These are phyloP conservation scores for Lachancea cidri DNA, from an alignment of 805 yeast species.

Conservation along the genomic window DNA sequence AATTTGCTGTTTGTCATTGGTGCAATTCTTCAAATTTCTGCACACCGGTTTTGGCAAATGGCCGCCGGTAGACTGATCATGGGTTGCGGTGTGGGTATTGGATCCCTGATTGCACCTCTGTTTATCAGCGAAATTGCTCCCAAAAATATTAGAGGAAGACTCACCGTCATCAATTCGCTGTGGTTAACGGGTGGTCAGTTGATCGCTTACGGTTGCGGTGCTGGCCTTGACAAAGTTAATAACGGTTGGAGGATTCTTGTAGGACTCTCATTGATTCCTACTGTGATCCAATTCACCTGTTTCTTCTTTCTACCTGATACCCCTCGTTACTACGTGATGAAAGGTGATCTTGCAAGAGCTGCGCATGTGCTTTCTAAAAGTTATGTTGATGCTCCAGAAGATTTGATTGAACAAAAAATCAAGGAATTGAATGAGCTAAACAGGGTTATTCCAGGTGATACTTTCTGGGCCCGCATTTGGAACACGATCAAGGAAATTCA, in stretches of 20 bases:
- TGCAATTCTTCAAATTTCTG: conserved; percentile 75
- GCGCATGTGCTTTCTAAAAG: conserved; percentile 56
- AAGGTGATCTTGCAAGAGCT: conserved; percentile 62
- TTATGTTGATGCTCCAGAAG: conserved; percentile 58
- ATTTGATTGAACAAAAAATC: conserved; percentile 60
- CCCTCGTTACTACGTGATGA: conserved; percentile 81
- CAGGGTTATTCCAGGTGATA: conserved; percentile 42
- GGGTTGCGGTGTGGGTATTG: conserved; percentile 96
- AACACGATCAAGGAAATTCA: conserved; percentile 62
- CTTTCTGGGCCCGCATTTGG: conserved; percentile 46
- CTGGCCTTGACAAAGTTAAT: conserved; percentile 65
- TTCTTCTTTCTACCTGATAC: conserved; percentile 92
- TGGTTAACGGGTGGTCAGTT: conserved; percentile 95
- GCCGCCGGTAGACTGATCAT: conserved; percentile 83
- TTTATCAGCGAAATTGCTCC: conserved; percentile 93
- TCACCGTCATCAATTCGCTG: conserved; percentile 81
- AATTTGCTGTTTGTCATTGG: conserved; percentile 81
- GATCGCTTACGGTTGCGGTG: conserved; percentile 90
- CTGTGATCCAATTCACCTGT: conserved; percentile 66
- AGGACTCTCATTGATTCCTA: conserved; percentile 86
- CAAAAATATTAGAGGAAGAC: conserved; percentile 81
- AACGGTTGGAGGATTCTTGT: conserved; percentile 94
- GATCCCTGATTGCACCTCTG: conserved; percentile 90
- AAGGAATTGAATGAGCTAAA: conserved; percentile 54
- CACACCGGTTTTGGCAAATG: conserved; percentile 86